Percentiles rank a stretch among this genome's conserved stretches.
These are phyloP conservation scores for Didymella pinodella DNA, from an alignment of 2,329 filamentous ascomycete species.

Conservation along the genomic window DNA sequence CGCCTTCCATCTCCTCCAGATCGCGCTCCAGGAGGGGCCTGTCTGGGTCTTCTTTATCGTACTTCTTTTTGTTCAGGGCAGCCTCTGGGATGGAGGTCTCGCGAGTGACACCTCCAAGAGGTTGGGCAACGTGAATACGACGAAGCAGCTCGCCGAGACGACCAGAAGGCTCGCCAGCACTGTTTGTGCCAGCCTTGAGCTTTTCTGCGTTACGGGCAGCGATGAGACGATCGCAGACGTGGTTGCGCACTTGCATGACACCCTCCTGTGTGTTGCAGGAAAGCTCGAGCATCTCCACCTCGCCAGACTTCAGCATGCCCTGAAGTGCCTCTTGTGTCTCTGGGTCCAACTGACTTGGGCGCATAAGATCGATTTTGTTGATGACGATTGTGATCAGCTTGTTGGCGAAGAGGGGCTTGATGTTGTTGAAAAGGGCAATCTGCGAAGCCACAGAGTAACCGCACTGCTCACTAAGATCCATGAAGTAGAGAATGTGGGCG, in stretches of 20 bases:
- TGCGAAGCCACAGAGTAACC: constrained; percentile 93
- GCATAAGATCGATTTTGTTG: constrained; percentile 96
- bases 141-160: constrained; percentile 89
- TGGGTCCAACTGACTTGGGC: constrained; percentile 83
- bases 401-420: constrained; percentile 92
- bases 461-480: constrained; percentile 96
- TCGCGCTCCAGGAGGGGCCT: constrained; percentile 82
- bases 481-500: constrained; percentile 95
- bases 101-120: constrained; percentile 78
- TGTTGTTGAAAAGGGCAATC: constrained; percentile 93
- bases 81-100: constrained; percentile 91
- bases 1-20: constrained; percentile 88
- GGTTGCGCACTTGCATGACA: constrained; percentile 93
- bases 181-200: constrained; percentile 86
- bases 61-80: constrained; percentile 81
- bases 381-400: constrained; percentile 96
- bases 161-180: constrained; percentile 75
- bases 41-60: constrained; percentile 88
- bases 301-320: constrained; percentile 80
- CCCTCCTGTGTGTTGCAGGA: constrained; percentile 96
- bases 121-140: constrained; percentile 96
- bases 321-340: constrained; percentile 81
- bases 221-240: constrained; percentile 89
- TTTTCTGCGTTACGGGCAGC: constrained; percentile 95
- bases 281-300: constrained; percentile 90